These are phyloP conservation scores for Diplodia sapinea DNA, from an alignment of 2,329 filamentous ascomycete species.

Conservation along the genomic window DNA sequence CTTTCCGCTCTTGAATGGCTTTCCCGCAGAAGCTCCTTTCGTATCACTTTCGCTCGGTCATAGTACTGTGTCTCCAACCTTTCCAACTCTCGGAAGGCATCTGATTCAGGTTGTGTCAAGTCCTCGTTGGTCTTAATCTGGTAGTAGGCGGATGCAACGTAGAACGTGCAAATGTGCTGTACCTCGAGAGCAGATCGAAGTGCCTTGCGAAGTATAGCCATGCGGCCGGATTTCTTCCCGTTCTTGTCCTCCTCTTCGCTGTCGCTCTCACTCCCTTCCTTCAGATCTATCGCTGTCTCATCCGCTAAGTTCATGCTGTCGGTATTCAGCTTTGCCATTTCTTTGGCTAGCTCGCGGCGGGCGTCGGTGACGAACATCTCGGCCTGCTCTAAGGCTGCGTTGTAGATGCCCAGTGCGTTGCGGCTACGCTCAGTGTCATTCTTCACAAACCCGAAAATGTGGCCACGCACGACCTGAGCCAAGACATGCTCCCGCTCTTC, in stretches of 20 bases:
- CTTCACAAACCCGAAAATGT: slow-evolving; percentile 78
- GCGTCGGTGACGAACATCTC: slow-evolving; percentile 65
- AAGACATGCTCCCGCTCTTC: slow-evolving; percentile 73
- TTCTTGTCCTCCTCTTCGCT: slow-evolving; percentile 46
- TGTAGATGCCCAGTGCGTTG: slow-evolving; percentile 74
- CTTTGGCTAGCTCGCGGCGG: slow-evolving; percentile 64
- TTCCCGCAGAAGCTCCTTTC: slow-evolving; percentile 75
- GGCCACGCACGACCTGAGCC: slow-evolving; percentile 71
- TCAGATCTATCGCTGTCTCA: slow-evolving; percentile 35
- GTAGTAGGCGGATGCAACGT: slow-evolving; percentile 80
- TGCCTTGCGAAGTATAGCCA: slow-evolving; percentile 67
- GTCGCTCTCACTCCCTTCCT: slow-evolving; percentile 39
- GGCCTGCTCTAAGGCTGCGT: slow-evolving; percentile 52
- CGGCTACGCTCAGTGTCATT: slow-evolving; percentile 58
- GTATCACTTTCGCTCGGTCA: slow-evolving; percentile 75
- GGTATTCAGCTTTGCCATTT: slow-evolving; percentile 50
- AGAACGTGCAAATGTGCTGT: slow-evolving; percentile 82
- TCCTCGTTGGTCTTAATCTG: slow-evolving; percentile 77
- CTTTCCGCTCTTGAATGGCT: slow-evolving; percentile 63
- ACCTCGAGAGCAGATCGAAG: slow-evolving; percentile 77
- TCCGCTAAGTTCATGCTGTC: slow-evolving; percentile 40
- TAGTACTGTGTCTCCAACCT: slow-evolving; percentile 75
- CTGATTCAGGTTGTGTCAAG: slow-evolving; percentile 69
- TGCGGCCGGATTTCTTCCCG: slow-evolving; percentile 49
- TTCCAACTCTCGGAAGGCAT: slow-evolving; percentile 70